Evolutionary conservation across 2,329 filamentous ascomycete species (phyloP).

Genomic region (Neurospora crassa): DNA sequence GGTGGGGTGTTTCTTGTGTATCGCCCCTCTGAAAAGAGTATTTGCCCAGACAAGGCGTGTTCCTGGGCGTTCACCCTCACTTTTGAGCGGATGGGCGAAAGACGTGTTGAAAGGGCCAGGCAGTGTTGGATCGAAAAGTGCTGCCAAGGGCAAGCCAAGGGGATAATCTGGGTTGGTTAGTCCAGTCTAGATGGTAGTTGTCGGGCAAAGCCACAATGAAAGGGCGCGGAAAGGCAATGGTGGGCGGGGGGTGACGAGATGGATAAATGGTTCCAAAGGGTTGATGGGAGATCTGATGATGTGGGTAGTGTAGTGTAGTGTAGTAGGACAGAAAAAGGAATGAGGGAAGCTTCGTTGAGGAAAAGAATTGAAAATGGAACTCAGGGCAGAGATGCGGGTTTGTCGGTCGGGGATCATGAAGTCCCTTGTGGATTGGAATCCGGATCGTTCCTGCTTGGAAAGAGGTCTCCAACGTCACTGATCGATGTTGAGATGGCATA

Average conservation of each 20-base stretch:
- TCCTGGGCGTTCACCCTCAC: not conserved
- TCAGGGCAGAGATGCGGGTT: not conserved
- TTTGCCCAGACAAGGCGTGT: not conserved
- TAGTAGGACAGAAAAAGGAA: not conserved
- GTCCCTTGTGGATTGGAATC: not conserved
- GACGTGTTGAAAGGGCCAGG: not conserved
- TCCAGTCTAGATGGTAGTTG: not conserved
- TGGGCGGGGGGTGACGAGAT: not conserved
- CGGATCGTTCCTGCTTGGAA: not conserved
- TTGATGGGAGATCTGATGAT: not conserved
- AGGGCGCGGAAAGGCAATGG: not conserved
- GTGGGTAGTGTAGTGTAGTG: not conserved
- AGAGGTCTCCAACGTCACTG: not conserved
- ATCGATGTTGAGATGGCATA: not conserved
- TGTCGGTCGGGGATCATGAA: not conserved
- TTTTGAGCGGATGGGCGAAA: not conserved
- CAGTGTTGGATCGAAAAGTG: not conserved
- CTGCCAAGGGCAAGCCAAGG: not conserved
- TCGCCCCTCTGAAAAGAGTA: not conserved
- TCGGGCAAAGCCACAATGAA: not conserved
- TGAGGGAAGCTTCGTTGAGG: not conserved
- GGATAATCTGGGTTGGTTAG: not conserved
- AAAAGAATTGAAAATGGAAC: not conserved
- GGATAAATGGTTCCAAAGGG: not conserved
- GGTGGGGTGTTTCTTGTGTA: not conserved